These are phyloP conservation scores for Phlegmacium glaucopus DNA, from an alignment of 768 basidiomycete genomes.

Conservation along the genomic window DNA sequence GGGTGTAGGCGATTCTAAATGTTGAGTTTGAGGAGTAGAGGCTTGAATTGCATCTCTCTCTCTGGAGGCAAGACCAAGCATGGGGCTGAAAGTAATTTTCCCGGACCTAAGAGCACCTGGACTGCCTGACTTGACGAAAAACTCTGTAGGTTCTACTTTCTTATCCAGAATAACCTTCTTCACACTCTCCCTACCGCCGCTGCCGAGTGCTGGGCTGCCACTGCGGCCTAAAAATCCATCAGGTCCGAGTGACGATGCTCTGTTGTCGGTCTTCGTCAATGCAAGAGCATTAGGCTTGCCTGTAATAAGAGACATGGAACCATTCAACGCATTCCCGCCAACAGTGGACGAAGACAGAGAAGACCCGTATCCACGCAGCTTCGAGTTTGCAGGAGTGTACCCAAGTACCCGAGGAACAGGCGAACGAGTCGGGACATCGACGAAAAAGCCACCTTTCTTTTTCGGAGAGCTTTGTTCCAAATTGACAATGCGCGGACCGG, in stretches of 20 bases:
- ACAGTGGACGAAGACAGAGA: constrained; percentile 33
- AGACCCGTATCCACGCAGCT: constrained; percentile 67
- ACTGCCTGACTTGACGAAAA: constrained; percentile 53
- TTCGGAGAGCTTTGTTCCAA: constrained; percentile 60
- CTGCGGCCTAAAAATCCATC: constrained; percentile 59
- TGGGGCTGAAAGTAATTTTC: constrained; percentile 73
- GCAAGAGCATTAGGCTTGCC: constrained; percentile 56
- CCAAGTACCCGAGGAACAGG: constrained; percentile 64
- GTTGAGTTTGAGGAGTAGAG: constrained; percentile 19
- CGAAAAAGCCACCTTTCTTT: constrained; percentile 75
- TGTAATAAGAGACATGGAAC: constrained; percentile 44
- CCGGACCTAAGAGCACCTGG: constrained; percentile 40
- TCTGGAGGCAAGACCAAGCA: constrained; percentile 68
- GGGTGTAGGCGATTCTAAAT: constrained; percentile 33
- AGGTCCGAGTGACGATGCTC: constrained; percentile 39
- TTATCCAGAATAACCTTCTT: constrained; percentile 92
- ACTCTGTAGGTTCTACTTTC: constrained; percentile 70
- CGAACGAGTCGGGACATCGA: constrained; percentile 72
- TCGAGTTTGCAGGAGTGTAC: constrained; percentile 66
- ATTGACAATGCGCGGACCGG: constrained; percentile 60
- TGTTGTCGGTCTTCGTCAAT: constrained; percentile 46
- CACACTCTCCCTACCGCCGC: constrained; percentile 73
- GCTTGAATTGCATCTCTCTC: constrained; percentile 61
- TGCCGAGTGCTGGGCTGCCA: constrained; percentile 63
- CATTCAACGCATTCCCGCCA: constrained; percentile 33